These are phyloP conservation scores for Aspergillus campestris DNA, from an alignment of 495 filamentous ascomycete genomes.

Conservation along the genomic window DNA sequence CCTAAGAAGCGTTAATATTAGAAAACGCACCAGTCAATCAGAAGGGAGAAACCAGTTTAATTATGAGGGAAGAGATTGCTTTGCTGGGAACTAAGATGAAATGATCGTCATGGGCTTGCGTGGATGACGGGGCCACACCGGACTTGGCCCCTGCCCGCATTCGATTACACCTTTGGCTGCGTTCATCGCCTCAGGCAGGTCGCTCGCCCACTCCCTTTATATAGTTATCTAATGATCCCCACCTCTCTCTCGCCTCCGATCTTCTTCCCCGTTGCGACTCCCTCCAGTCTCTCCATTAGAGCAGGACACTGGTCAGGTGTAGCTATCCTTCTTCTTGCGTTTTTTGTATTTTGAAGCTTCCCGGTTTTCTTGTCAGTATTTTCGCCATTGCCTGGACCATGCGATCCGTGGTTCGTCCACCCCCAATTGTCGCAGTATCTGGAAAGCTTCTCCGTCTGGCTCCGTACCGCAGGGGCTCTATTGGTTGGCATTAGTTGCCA, in stretches of 20 bases:
- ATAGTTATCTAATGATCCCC: background rate
- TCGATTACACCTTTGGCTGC: conserved; percentile 1
- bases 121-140: conserved; percentile 18
- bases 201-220: conserved; percentile 3
- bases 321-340: background rate
- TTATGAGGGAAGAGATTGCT: conserved; percentile 3
- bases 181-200: background rate
- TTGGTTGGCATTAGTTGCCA: conserved; percentile 4
- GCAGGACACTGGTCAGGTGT: too few relatives aligned
- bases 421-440: conserved; percentile 1
- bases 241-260: background rate
- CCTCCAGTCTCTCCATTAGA: background rate
- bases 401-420: conserved; percentile 15
- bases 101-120: conserved; percentile 19
- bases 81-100: background rate
- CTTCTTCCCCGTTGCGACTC: background rate
- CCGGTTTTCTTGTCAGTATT: background rate
- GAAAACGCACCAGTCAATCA: too few relatives aligned
- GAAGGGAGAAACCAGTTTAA: background rate
- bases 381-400: conserved; percentile 12
- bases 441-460: conserved; percentile 7
- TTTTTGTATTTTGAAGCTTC: background rate
- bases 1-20: too few relatives aligned
- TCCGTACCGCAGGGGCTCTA: conserved; percentile 2
- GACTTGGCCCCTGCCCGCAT: conserved; percentile 13